Conservation (phyloP, 192 early-diverging fungal genomes). For the Coemansia asiatica region DNA sequence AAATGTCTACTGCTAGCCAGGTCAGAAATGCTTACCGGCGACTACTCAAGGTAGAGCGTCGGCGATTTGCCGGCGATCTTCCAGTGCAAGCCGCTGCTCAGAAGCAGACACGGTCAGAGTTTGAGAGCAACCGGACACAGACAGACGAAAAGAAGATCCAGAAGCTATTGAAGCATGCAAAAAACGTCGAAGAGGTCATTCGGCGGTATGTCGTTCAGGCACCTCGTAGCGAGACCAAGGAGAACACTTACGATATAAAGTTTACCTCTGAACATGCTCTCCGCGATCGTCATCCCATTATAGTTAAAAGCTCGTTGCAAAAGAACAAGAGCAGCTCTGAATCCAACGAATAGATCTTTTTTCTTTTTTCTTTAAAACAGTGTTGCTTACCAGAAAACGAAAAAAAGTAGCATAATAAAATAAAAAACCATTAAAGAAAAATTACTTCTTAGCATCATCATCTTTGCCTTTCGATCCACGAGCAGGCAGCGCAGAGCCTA, state of each 20-base stretch:
- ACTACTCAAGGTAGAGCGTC: constrained; percentile 34
- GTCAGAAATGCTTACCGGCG: constrained; percentile 38
- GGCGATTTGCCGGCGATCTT: constrained; percentile 33
- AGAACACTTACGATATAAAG: constrained; percentile 34
- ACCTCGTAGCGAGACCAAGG: constrained; percentile 25
- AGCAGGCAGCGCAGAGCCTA: constrained; percentile 59
- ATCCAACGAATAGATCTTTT: constrained; percentile 5
- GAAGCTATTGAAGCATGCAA: constrained; percentile 41
- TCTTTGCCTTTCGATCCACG: constrained; percentile 7
- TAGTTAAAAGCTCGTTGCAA: constrained; percentile 44
- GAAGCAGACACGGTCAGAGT: constrained; percentile 43
- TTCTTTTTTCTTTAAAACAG: not conserved
- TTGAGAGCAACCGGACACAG: constrained; percentile 27
- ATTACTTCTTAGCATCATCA: not conserved
- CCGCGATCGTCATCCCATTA: constrained; percentile 45
- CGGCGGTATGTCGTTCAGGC: constrained; percentile 50
- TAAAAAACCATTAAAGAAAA: not conserved
- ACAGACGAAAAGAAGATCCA: constrained; percentile 37
- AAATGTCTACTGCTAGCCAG: constrained; percentile 28
- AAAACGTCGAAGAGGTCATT: constrained; percentile 45
- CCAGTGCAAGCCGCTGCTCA: constrained; percentile 23
- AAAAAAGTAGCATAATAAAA: constrained; percentile 18
- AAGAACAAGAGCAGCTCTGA: constrained; percentile 5
- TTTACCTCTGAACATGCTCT: constrained; percentile 48
- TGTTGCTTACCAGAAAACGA: constrained; percentile 6